phyloP scores from a whole-genome alignment of 495 filamentous ascomycete genomes.

The Penicillium soppii region DNA sequence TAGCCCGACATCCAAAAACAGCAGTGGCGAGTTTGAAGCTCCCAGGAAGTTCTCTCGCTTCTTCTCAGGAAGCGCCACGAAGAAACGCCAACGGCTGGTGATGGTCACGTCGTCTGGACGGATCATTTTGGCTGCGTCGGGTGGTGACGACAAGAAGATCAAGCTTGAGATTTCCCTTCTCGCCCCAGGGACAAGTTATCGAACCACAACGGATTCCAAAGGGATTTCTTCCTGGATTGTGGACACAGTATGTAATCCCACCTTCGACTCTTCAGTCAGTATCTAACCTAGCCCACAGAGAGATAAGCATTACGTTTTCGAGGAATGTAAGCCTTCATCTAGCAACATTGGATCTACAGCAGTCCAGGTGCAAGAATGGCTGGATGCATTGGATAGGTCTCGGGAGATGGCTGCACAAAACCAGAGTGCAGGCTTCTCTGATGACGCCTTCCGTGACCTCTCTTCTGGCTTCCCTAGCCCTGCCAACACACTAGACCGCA shows the following conservation, averaged over 20 bases:
- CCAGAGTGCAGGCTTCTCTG: constrained; percentile 59
- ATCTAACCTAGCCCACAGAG: constrained; percentile 51
- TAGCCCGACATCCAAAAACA: constrained; percentile 66
- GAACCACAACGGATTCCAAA: constrained; percentile 76
- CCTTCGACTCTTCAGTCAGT: not conserved
- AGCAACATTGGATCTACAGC: constrained; percentile 45
- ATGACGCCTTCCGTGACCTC: constrained; percentile 70
- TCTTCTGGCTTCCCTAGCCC: constrained; percentile 72
- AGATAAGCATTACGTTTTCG: constrained; percentile 90
- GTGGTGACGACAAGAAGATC: constrained; percentile 92
- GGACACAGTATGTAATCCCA: constrained; percentile 72
- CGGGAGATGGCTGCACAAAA: constrained; percentile 77
- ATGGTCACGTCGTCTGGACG: constrained; percentile 93
- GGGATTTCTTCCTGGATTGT: constrained; percentile 86
- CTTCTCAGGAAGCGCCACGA: constrained; percentile 84
- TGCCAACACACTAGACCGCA: constrained; percentile 68
- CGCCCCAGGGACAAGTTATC: constrained; percentile 69
- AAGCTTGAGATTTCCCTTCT: constrained; percentile 88
- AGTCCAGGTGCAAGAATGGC: constrained; percentile 75
- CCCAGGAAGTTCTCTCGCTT: constrained; percentile 89
- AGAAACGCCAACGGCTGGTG: constrained; percentile 88
- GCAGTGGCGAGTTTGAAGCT: constrained; percentile 56
- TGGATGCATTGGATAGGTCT: constrained; percentile 78
- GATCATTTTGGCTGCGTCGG: constrained; percentile 86
- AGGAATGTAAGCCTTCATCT: constrained; percentile 73